Conservation (phyloP, 495 filamentous ascomycete species). For the Chaetomium cochliodes region DNA sequence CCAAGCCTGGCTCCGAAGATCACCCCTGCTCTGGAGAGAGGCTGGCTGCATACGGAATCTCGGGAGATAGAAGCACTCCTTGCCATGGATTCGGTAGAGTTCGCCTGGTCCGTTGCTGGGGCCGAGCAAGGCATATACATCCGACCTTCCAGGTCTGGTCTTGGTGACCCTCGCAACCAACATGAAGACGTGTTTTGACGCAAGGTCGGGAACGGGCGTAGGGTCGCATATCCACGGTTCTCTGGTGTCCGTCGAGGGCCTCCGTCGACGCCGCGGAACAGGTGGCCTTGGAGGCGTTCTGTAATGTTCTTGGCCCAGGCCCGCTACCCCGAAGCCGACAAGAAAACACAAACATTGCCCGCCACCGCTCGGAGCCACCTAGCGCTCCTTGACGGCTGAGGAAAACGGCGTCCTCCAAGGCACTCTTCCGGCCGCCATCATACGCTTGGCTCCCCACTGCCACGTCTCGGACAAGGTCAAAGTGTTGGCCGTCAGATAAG, state of each 20-base stretch:
- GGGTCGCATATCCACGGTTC: neutral
- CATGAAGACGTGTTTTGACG: too few species aligned
- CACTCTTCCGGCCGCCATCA: neutral
- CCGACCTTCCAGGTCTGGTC: too few species aligned
- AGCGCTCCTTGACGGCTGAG: neutral
- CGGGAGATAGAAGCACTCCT: too few species aligned
- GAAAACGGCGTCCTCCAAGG: conserved; percentile 2
- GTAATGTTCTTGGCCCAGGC: neutral
- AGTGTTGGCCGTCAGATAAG: neutral
- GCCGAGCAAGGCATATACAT: too few species aligned
- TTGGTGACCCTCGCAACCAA: too few species aligned
- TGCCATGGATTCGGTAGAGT: too few species aligned
- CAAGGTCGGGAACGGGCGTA: neutral
- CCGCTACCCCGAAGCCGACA: neutral
- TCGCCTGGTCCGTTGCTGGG: too few species aligned
- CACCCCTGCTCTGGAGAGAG: too few species aligned
- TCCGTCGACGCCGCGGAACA: neutral
- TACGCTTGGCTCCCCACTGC: neutral
- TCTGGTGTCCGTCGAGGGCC: neutral
- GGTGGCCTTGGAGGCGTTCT: neutral
- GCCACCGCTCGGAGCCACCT: too few species aligned
- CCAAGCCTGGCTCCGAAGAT: too few species aligned
- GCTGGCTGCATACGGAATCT: too few species aligned
- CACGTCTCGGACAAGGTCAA: neutral
- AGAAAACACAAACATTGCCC: neutral